phyloP scores from a whole-genome alignment of 169 alveolate species.

The Miamiensis avidus region DNA sequence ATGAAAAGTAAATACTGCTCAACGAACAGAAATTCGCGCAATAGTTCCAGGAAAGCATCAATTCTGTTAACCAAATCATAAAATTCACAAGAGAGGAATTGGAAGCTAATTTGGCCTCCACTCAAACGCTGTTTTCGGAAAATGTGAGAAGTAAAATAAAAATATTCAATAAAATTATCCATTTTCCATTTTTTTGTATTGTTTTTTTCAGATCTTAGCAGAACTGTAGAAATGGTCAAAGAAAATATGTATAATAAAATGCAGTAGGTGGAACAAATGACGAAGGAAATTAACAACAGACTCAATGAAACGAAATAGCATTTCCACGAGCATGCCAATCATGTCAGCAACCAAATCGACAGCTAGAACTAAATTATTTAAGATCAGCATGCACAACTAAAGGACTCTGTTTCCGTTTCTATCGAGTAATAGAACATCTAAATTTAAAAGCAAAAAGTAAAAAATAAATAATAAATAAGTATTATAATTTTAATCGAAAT shows the following conservation, averaged over 20 bases:
- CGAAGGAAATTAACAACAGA: constrained; percentile 30
- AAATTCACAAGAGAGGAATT: constrained; percentile 41
- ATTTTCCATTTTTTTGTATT: no score
- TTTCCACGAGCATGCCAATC: constrained; percentile 42
- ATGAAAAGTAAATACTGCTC: constrained; percentile 30
- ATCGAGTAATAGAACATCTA: neutral
- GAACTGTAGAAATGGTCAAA: constrained; percentile 27
- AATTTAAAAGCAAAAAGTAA: neutral
- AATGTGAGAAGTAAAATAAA: constrained; percentile 17
- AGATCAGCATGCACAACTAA: neutral
- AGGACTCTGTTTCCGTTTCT: neutral
- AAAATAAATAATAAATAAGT: constrained; percentile 2
- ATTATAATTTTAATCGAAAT: constrained; percentile 7
- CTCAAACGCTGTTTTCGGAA: constrained; percentile 46
- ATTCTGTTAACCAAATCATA: constrained; percentile 26
- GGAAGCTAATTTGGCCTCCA: constrained; percentile 48
- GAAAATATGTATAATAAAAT: constrained; percentile 33
- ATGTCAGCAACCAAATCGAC: constrained; percentile 17
- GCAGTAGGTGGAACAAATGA: constrained; percentile 12
- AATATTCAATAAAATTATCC: no score
- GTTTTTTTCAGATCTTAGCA: neutral
- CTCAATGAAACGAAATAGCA: constrained; percentile 31
- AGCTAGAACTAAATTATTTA: neutral
- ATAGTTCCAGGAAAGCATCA: constrained; percentile 41
- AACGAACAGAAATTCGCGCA: constrained; percentile 40